Evolutionary conservation across 495 filamentous ascomycete genomes (phyloP).

Genomic region (Tuber brumale): DNA sequence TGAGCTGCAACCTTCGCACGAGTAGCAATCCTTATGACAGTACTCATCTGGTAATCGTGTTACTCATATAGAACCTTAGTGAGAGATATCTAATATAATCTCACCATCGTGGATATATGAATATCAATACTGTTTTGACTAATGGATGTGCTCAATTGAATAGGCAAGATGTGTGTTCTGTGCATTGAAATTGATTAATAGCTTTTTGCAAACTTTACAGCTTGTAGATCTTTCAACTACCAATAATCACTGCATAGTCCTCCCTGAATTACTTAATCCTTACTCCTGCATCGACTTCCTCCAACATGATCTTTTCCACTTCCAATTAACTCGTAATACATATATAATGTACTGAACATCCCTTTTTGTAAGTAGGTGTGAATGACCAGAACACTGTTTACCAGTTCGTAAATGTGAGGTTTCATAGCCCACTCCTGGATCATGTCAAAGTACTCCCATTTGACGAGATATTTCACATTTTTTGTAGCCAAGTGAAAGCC

Average conservation of each 20-base stretch:
- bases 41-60: no score
- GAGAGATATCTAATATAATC: no score
- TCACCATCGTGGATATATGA: no score
- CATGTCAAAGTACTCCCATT: neutral
- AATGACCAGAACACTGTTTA: neutral
- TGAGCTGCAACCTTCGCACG: no score
- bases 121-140: no score
- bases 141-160: no score
- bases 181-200: neutral
- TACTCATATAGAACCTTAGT: no score
- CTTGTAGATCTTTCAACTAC: neutral
- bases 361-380: neutral
- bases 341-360: neutral
- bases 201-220: neutral
- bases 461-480: neutral
- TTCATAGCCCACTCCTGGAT: neutral
- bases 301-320: conserved; percentile 2
- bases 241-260: neutral
- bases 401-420: neutral
- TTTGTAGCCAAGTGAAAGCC: neutral
- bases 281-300: neutral
- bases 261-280: neutral
- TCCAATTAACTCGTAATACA: neutral
- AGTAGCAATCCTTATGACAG: no score
- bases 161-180: no score